These are phyloP conservation scores for Lactarius pseudohatsudake DNA, from an alignment of 768 basidiomycete genomes.

Conservation along the genomic window DNA sequence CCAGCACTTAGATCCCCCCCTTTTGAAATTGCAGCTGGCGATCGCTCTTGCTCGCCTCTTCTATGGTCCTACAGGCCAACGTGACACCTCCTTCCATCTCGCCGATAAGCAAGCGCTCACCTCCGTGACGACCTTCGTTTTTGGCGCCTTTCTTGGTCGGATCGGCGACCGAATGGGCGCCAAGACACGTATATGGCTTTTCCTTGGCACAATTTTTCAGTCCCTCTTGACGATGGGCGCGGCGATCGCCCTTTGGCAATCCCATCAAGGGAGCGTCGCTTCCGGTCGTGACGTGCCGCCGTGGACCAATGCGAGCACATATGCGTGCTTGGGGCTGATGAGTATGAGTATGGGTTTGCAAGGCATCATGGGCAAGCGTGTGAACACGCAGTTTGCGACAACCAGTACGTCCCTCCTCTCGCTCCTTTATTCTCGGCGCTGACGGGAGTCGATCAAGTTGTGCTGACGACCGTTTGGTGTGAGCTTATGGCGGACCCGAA, in stretches of 20 bases:
- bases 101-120: slow-evolving; percentile 83
- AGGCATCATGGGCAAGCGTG: slow-evolving; percentile 79
- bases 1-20: slow-evolving; percentile 4
- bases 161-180: slow-evolving; percentile 81
- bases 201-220: slow-evolving; percentile 69
- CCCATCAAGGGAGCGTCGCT: slow-evolving; percentile 55
- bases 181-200: slow-evolving; percentile 73
- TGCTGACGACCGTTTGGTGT: slow-evolving; percentile 87
- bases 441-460: slow-evolving; percentile 46
- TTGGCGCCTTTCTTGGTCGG: slow-evolving; percentile 76
- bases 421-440: neutral
- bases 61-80: slow-evolving; percentile 44
- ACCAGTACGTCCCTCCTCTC: slow-evolving; percentile 49
- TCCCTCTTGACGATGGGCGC: slow-evolving; percentile 73
- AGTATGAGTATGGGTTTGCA: slow-evolving; percentile 81
- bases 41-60: slow-evolving; percentile 84
- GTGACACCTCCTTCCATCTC: slow-evolving; percentile 65
- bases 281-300: slow-evolving; percentile 57
- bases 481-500: slow-evolving; percentile 81
- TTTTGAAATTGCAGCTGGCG: slow-evolving; percentile 50
- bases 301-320: slow-evolving; percentile 68
- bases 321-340: slow-evolving; percentile 74
- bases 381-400: slow-evolving; percentile 77
- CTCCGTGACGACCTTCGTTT: slow-evolving; percentile 74
- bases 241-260: slow-evolving; percentile 71